These are phyloP conservation scores for Uronychia binucleata DNA, from an alignment of 73 alveolate species.

Conservation along the genomic window DNA sequence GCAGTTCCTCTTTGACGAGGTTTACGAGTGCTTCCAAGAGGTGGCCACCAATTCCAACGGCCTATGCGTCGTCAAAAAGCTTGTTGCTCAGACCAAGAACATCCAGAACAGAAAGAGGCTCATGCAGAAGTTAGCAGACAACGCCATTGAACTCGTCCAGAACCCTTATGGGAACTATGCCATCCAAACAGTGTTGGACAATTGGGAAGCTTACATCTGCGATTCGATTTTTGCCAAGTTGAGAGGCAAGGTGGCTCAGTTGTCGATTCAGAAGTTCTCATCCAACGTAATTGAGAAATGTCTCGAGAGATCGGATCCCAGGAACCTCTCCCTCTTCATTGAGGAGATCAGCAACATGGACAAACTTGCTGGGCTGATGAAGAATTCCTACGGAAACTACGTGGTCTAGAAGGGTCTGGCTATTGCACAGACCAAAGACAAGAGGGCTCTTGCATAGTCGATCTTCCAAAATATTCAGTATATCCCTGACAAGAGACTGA, in stretches of 20 bases:
- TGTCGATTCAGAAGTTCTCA: constrained; percentile 81
- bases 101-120: constrained; percentile 30
- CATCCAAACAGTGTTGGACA: constrained; percentile 47
- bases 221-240: constrained; percentile 28
- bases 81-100: constrained; percentile 58
- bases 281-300: constrained; percentile 91
- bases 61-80: constrained; percentile 89
- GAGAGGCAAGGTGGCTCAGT: constrained; percentile 55
- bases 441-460: constrained; percentile 28
- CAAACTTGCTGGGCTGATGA: constrained; percentile 68
- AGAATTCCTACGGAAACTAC: constrained; percentile 73
- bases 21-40: constrained; percentile 39
- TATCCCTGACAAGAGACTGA: constrained; percentile 46
- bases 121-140: constrained; percentile 50
- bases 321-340: constrained; percentile 7
- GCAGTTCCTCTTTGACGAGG: constrained; percentile 52
- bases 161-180: constrained; percentile 96
- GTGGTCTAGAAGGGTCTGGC: constrained; percentile 77
- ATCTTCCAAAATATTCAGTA: constrained; percentile 37
- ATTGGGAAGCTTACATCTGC: constrained; percentile 51
- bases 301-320: constrained; percentile 42
- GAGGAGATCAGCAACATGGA: constrained; percentile 66
- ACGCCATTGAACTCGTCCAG: constrained; percentile 83
- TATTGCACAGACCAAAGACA: constrained; percentile 55
- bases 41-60: constrained; percentile 86